Conservation (phyloP, 495 filamentous ascomycete species). For the Sphaerosporella brunnea region DNA sequence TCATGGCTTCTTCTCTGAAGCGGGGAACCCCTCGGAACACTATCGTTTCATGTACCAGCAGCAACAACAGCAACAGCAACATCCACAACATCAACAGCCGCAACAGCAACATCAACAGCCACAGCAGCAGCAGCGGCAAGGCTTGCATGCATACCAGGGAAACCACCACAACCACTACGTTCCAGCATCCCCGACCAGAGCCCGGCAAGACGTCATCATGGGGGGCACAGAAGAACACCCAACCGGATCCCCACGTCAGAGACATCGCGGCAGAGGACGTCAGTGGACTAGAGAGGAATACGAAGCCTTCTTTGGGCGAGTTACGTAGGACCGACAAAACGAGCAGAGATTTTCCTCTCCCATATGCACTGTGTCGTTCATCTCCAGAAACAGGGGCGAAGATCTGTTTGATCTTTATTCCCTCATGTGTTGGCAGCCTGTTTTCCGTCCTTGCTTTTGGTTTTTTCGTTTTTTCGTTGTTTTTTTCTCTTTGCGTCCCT, state of each 20-base stretch:
- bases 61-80: background rate
- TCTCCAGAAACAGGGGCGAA: too few relatives aligned
- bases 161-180: background rate
- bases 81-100: background rate
- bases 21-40: slow-evolving; percentile 2
- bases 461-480: too few relatives aligned
- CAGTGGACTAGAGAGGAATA: slow-evolving; percentile 15
- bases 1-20: slow-evolving; percentile 14
- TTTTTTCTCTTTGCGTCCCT: too few relatives aligned
- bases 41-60: slow-evolving; percentile 1
- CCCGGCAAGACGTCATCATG: background rate
- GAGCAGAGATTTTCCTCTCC: too few relatives aligned
- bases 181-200: background rate
- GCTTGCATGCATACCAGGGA: background rate
- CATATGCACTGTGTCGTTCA: too few relatives aligned
- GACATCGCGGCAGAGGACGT: background rate
- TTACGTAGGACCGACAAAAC: too few relatives aligned
- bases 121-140: background rate
- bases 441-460: too few relatives aligned
- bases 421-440: too few relatives aligned
- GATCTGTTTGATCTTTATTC: too few relatives aligned
- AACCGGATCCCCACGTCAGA: background rate
- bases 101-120: background rate
- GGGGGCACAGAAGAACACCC: background rate
- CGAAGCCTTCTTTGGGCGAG: slow-evolving; percentile 19